Conservation (phyloP, 306 rosid genomes). For the Erythrophleum fordii region DNA sequence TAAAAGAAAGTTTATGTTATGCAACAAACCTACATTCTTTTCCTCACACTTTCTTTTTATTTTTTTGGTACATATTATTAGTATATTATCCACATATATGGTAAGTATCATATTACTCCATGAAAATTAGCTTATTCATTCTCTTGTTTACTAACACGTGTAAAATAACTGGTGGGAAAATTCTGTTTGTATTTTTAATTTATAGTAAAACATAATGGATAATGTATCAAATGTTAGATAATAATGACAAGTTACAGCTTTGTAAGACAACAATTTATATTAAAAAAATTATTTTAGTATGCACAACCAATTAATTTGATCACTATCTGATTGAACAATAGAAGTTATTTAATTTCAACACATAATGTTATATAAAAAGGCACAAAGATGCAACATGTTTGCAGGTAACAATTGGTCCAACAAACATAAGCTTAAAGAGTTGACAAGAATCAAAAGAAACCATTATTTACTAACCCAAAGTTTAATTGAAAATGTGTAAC, state of each 20-base stretch:
- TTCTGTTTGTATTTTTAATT: not conserved
- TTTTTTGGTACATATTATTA: not conserved
- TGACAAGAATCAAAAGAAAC: too few relatives aligned
- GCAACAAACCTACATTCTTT: not conserved
- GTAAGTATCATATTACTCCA: too few relatives aligned
- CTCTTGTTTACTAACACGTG: not conserved
- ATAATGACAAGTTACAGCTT: not conserved
- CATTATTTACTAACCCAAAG: too few relatives aligned
- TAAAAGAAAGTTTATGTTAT: not conserved
- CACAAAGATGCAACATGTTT: not conserved
- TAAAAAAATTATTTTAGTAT: not conserved
- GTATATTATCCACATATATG: too few relatives aligned
- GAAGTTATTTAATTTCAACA: too few relatives aligned
- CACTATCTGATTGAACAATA: too few relatives aligned
- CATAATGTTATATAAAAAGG: not conserved
- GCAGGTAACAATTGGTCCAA: not conserved
- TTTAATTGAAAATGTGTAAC: too few relatives aligned
- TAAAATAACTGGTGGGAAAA: not conserved
- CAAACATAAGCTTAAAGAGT: not conserved
- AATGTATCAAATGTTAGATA: not conserved
- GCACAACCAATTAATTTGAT: not conserved
- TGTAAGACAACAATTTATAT: not conserved
- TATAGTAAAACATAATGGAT: not conserved
- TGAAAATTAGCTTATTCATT: not conserved
- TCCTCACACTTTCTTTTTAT: constrained; percentile 31